Percentiles rank a stretch among this genome's conserved stretches.
phyloP scores from a whole-genome alignment of 139 green algal genomes.

The Volvox reticuliferus region DNA sequence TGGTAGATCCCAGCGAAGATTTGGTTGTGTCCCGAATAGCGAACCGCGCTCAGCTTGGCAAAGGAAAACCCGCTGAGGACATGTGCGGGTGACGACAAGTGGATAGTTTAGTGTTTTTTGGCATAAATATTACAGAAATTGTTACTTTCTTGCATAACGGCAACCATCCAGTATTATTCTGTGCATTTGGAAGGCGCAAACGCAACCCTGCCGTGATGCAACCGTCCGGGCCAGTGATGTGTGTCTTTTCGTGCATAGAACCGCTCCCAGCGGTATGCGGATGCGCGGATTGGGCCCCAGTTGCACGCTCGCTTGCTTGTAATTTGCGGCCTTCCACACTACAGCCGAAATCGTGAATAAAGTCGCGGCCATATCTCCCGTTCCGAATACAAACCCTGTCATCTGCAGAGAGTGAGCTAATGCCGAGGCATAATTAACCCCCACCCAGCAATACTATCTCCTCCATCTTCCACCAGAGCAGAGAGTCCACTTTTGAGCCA shows the following conservation, averaged over 20 bases:
- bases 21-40: conserved; percentile 27
- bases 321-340: background rate
- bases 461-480: no score
- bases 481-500: no score
- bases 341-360: background rate
- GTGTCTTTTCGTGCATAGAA: background rate
- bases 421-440: no score
- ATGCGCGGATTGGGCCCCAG: background rate
- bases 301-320: background rate
- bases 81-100: conserved; percentile 28
- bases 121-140: no score
- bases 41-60: conserved; percentile 5
- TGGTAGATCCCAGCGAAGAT: background rate
- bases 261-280: background rate
- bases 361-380: no score
- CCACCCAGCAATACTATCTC: no score
- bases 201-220: background rate
- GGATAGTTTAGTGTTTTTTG: no score
- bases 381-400: no score
- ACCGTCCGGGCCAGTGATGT: conserved; percentile 14
- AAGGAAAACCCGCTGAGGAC: background rate
- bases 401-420: no score
- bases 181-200: background rate
- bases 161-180: no score
- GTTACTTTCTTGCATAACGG: no score